phyloP scores from a whole-genome alignment of 495 filamentous ascomycete genomes.

The Talaromyces wortmannii region DNA sequence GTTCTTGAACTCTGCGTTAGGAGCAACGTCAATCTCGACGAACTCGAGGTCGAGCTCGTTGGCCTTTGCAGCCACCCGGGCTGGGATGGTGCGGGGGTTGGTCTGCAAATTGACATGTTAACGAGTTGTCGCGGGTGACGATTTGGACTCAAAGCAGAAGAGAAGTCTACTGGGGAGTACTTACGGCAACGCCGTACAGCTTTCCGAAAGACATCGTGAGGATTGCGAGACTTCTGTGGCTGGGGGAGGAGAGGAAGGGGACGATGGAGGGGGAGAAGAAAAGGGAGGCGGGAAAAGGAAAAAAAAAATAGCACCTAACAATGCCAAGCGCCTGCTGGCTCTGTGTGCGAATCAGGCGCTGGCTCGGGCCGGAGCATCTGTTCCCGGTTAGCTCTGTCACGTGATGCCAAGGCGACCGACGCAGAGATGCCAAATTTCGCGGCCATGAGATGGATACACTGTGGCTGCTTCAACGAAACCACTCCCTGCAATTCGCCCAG shows the following conservation, averaged over 20 bases:
- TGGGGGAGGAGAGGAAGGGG: constrained; percentile 19
- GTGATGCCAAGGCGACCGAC: constrained; percentile 3
- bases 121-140: constrained; percentile 2
- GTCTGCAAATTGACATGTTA: constrained; percentile 43
- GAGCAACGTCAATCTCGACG: constrained; percentile 54
- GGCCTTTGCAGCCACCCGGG: constrained; percentile 89
- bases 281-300: constrained; percentile 7
- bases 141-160: background rate
- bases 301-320: constrained; percentile 9
- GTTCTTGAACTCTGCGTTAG: constrained; percentile 25
- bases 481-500: background rate
- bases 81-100: constrained; percentile 82
- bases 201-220: constrained; percentile 90
- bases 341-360: constrained; percentile 23
- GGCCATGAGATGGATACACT: background rate
- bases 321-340: constrained; percentile 6
- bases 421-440: constrained; percentile 5
- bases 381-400: background rate
- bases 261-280: constrained; percentile 23
- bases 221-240: constrained; percentile 2
- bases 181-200: constrained; percentile 81
- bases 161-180: constrained; percentile 17
- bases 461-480: no score
- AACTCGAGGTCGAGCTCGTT: constrained; percentile 88
- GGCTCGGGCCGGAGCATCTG: constrained; percentile 26